Evolutionary conservation across 176 grass and related monocot genomes (phyloP).

Genomic region (Zizania latifolia): DNA sequence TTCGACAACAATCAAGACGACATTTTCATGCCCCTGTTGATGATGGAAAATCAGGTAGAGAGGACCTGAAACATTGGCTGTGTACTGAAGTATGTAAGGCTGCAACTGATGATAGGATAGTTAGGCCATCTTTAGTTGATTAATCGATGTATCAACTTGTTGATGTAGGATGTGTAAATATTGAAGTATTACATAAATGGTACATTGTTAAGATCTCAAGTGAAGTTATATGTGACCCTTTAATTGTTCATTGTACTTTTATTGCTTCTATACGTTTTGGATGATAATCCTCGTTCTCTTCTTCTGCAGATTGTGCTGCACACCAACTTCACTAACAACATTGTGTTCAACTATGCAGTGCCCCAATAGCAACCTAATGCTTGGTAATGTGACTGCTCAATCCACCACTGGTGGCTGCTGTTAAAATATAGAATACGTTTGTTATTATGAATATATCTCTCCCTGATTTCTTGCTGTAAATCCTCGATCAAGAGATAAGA

Average conservation of each 20-base stretch:
- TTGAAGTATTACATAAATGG: neutral
- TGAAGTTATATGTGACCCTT: constrained; percentile 30
- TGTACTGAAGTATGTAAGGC: too few relatives aligned
- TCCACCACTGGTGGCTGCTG: constrained; percentile 65
- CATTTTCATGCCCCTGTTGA: neutral
- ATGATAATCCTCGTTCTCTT: constrained; percentile 10
- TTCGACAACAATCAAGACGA: neutral
- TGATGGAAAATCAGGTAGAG: neutral
- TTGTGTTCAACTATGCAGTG: constrained; percentile 94
- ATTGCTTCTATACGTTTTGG: neutral
- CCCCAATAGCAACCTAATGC: constrained; percentile 69
- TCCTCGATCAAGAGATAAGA: too few relatives aligned
- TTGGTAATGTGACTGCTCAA: constrained; percentile 67
- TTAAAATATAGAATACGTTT: too few relatives aligned
- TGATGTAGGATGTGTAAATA: neutral
- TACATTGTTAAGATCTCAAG: constrained; percentile 48
- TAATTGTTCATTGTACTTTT: constrained; percentile 9
- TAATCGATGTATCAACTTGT: neutral
- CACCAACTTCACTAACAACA: constrained; percentile 50
- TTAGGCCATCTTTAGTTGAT: neutral
- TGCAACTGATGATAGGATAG: constrained; percentile 6
- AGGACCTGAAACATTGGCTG: too few relatives aligned
- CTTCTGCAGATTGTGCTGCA: constrained; percentile 67
- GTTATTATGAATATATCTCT: too few relatives aligned
- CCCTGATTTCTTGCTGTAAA: too few relatives aligned